A percentile compares a stretch with the other conserved stretches of the same genome.
Conservation (phyloP, 345 rosid genomes). For the Lepidium africanum region DNA sequence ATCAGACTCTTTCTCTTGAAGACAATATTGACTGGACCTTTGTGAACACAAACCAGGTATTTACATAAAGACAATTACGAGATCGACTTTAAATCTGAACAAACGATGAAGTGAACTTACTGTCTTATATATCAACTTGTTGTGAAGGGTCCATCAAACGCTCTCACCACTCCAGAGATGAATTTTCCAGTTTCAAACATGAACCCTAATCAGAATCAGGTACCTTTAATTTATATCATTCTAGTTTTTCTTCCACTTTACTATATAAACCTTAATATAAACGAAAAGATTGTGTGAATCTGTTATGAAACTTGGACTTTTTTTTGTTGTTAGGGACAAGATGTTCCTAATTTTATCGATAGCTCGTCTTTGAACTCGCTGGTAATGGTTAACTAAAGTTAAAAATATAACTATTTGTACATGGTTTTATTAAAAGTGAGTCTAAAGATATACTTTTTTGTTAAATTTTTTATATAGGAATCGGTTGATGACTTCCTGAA, state of each 20-base stretch:
- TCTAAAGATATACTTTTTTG: neutral
- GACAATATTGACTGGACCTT: neutral
- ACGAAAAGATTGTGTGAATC: neutral
- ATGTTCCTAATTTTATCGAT: slow-evolving; percentile 1
- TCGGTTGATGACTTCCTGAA: slow-evolving; percentile 10
- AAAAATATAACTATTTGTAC: neutral
- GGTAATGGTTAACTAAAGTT: slow-evolving; percentile 8
- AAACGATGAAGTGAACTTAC: neutral
- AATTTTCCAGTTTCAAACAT: neutral
- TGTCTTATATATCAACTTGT: neutral
- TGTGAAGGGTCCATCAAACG: slow-evolving; percentile 14
- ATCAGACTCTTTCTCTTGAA: slow-evolving; percentile 5
- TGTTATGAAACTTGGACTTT: neutral
- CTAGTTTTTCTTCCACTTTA: neutral
- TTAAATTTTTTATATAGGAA: slow-evolving; percentile 1
- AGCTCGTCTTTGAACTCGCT: slow-evolving; percentile 1
- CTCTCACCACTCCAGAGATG: slow-evolving; percentile 5
- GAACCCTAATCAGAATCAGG: slow-evolving; percentile 17
- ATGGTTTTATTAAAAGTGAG: neutral
- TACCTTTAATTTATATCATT: neutral
- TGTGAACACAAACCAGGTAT: slow-evolving; percentile 19
- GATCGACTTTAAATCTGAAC: neutral
- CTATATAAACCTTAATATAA: neutral
- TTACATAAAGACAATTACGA: neutral
- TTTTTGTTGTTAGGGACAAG: slow-evolving; percentile 8